A percentile compares a stretch with the other conserved stretches of the same genome.
phyloP scores from a whole-genome alignment of 2,329 filamentous ascomycete genomes.

The Apiospora arundinis region DNA sequence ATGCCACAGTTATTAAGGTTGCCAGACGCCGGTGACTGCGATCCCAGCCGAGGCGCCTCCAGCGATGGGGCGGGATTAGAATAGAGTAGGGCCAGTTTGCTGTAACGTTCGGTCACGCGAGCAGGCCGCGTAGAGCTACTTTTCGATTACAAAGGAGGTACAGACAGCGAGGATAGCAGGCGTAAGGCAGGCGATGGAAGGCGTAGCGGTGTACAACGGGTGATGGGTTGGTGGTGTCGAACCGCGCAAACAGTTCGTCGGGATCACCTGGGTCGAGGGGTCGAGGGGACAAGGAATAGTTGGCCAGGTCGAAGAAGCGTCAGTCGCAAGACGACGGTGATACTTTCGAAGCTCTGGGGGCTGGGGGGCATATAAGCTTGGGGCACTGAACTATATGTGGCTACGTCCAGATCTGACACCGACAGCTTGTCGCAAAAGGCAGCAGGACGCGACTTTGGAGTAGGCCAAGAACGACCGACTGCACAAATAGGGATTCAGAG shows the following conservation, averaged over 20 bases:
- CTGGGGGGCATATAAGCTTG: constrained; percentile 29
- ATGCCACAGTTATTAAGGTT: constrained; percentile 67
- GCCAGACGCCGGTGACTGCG: constrained; percentile 60
- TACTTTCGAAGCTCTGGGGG: constrained; percentile 27
- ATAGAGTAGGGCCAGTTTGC: constrained; percentile 67
- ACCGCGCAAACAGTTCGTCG: constrained; percentile 26
- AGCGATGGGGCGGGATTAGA: constrained; percentile 68
- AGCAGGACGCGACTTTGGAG: constrained; percentile 29
- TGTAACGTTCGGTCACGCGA: constrained; percentile 37
- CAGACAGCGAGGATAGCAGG: background rate
- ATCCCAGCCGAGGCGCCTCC: constrained; percentile 69
- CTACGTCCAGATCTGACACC: constrained; percentile 29
- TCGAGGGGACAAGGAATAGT: constrained; percentile 28
- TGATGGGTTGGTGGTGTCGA: background rate
- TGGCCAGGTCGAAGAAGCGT: constrained; percentile 30
- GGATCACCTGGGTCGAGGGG: constrained; percentile 28
- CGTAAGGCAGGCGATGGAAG: constrained; percentile 7
- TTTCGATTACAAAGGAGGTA: constrained; percentile 11
- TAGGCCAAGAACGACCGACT: constrained; percentile 29
- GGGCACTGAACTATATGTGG: constrained; percentile 30
- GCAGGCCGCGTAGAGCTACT: constrained; percentile 29
- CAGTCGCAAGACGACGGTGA: constrained; percentile 27
- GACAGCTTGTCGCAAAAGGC: constrained; percentile 20
- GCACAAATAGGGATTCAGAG: constrained; percentile 32
- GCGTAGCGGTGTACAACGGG: constrained; percentile 10